These are phyloP conservation scores for Clavaria fumosa DNA, from an alignment of 768 basidiomycete genomes.

Conservation along the genomic window DNA sequence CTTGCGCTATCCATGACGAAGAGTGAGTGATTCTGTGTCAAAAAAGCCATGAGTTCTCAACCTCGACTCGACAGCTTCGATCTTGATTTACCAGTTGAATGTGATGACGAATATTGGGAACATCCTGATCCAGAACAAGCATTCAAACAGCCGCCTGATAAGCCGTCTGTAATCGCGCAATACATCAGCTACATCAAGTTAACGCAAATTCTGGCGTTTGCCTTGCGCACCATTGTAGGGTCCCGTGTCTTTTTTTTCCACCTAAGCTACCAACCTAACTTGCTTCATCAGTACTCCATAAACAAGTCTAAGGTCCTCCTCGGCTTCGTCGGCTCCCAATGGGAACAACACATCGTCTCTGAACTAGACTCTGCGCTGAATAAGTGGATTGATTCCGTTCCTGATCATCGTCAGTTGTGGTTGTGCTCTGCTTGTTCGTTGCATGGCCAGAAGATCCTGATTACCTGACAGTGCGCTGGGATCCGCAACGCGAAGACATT, in stretches of 20 bases:
- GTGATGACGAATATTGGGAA: slow-evolving; percentile 64
- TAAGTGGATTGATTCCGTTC: slow-evolving; percentile 53
- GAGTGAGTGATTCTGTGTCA: slow-evolving; percentile 31
- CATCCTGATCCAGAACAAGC: slow-evolving; percentile 34
- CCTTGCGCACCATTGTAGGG: slow-evolving; percentile 42
- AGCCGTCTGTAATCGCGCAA: slow-evolving; percentile 37
- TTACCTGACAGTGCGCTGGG: slow-evolving; percentile 43
- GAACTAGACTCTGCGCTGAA: slow-evolving; percentile 61
- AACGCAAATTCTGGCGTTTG: slow-evolving; percentile 43
- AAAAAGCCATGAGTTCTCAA: slow-evolving; percentile 1
- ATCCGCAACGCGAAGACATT: slow-evolving; percentile 29
- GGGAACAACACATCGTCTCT: slow-evolving; percentile 50
- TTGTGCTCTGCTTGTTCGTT: too few relatives aligned
- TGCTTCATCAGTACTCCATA: slow-evolving; percentile 45
- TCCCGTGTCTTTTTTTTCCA: background rate
- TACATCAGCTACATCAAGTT: slow-evolving; percentile 43
- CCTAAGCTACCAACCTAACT: background rate
- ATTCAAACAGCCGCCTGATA: slow-evolving; percentile 49
- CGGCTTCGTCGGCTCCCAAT: slow-evolving; percentile 33
- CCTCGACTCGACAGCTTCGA: slow-evolving; percentile 37
- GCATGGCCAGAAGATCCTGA: too few relatives aligned
- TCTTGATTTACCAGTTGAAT: slow-evolving; percentile 44
- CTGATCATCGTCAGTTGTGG: slow-evolving; percentile 39
- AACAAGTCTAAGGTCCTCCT: slow-evolving; percentile 43
- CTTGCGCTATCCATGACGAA: slow-evolving; percentile 58